Evolutionary conservation across 257 asterid genomes (phyloP).

Genomic region (Nyctanthes arbortristis): DNA sequence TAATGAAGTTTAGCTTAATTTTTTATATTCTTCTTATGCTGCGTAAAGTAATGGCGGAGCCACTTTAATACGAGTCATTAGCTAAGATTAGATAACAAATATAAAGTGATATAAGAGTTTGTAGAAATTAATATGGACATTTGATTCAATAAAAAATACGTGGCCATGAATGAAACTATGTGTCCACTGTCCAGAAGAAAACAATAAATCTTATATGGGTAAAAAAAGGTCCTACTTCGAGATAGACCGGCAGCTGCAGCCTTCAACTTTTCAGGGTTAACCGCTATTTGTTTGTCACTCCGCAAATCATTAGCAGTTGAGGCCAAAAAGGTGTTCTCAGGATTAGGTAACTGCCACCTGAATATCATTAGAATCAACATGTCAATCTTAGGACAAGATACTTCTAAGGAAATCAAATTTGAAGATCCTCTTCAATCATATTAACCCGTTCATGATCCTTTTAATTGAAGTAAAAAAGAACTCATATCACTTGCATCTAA

Average conservation of each 20-base stretch:
- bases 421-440: background rate
- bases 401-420: too few species aligned
- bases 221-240: conserved; percentile 49
- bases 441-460: background rate
- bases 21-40: too few species aligned
- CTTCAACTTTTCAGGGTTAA: conserved; percentile 72
- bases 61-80: background rate
- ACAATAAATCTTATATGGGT: background rate
- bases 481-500: too few species aligned
- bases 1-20: too few species aligned
- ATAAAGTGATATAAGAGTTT: background rate
- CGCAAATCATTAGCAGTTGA: conserved; percentile 89
- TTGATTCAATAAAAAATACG: background rate
- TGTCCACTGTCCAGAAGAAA: background rate
- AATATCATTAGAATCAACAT: conserved; percentile 3
- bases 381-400: conserved; percentile 7
- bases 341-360: conserved; percentile 89
- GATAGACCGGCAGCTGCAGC: conserved; percentile 81
- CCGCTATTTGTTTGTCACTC: conserved; percentile 49
- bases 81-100: background rate
- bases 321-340: conserved; percentile 56
- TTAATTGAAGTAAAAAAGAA: too few species aligned
- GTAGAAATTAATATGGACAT: background rate
- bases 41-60: too few species aligned
- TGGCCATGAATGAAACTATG: too few species aligned